Base-by-base conservation (phyloP, 305 asterid genomes). In the Solanum chacoense region DNA sequence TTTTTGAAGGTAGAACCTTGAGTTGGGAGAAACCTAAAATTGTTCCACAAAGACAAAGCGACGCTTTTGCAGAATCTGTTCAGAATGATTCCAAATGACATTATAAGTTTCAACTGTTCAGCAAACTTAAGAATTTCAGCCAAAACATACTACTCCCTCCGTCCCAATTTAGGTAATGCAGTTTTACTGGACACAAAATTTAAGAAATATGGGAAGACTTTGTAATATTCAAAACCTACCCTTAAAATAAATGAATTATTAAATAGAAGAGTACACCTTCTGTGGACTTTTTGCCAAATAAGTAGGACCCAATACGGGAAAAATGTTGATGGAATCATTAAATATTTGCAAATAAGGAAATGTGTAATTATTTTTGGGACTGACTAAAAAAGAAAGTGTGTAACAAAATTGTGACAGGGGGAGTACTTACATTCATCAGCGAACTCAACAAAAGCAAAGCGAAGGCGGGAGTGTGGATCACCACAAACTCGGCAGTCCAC, bases 401-500 rank as follows among this genome's bases (percentile, higher is more conserved):
- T 65, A 14, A n/a, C 72, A 65, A 65, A 69, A 26, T 24, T 26
- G 75, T 0, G 32, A 26, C 0, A 26, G 75, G 31, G 20, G 20
- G 75, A 69, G 1, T 26, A 84, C 98, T 88, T 93, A 97, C 99
- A 92, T 87, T 96, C 98, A 89, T 95, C 95, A 88, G 96, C 90
- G 85, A 97, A 97, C 91, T 97, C 99, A 8, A 96, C 99, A 90
- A 97, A 97, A 85, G 99, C 99, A 90, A 97, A 97, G 90, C 98
- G 99, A 85, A 97, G 98, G 79, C 97, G 98, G 87, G 98, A 97
- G 90, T 97, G 98, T 34, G 99, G 98, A 90, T 97, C 99, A 50
- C 99, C 98, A 89, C 99, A 97, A 87, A 97, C 96, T 85, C 99
- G 95, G 77, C 99, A 97, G 92, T 97, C 99, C 89, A 95, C 94